phyloP scores from a whole-genome alignment of 768 basidiomycete genomes.

The Harrya chromipes region DNA sequence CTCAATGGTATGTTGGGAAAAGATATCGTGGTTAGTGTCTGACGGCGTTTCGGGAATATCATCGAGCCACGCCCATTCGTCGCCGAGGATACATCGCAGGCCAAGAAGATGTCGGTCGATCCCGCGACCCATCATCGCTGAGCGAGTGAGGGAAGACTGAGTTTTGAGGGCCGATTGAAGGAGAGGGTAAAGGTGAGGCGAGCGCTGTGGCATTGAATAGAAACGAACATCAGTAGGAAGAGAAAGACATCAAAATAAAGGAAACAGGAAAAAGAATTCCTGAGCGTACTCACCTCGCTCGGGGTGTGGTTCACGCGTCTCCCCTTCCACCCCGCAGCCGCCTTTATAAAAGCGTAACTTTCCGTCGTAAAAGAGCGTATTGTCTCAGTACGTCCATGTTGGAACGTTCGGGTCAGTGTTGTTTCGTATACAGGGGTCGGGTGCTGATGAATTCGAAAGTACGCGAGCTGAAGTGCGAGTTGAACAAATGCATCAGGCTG shows the following conservation, averaged over 20 bases:
- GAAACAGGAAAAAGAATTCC: slow-evolving; percentile 21
- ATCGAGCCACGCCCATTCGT: slow-evolving; percentile 29
- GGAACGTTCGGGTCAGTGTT: slow-evolving; percentile 81
- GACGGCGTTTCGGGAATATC: neutral
- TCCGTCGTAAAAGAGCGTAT: slow-evolving; percentile 73
- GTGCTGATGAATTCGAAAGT: slow-evolving; percentile 71
- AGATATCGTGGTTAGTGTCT: slow-evolving; percentile 3
- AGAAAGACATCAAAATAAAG: slow-evolving; percentile 3
- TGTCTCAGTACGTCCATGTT: slow-evolving; percentile 87
- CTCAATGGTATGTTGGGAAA: slow-evolving; percentile 1
- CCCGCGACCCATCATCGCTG: slow-evolving; percentile 77
- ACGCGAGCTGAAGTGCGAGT: slow-evolving; percentile 89
- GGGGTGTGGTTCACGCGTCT: neutral
- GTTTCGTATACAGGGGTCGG: slow-evolving; percentile 95
- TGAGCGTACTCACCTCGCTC: slow-evolving; percentile 11
- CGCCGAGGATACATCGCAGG: slow-evolving; percentile 59
- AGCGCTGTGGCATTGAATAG: slow-evolving; percentile 11
- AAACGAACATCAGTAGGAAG: neutral
- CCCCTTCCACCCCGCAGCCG: slow-evolving; percentile 18
- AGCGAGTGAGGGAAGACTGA: slow-evolving; percentile 70
- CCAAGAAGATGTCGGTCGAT: slow-evolving; percentile 93
- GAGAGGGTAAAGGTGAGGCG: slow-evolving; percentile 39
- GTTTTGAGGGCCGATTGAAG: slow-evolving; percentile 66
- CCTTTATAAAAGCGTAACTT: slow-evolving; percentile 55
- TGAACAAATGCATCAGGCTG: slow-evolving; percentile 87